Evolutionary conservation across 495 filamentous ascomycete genomes (phyloP).

Genomic region (Pyrenula aspistea): DNA sequence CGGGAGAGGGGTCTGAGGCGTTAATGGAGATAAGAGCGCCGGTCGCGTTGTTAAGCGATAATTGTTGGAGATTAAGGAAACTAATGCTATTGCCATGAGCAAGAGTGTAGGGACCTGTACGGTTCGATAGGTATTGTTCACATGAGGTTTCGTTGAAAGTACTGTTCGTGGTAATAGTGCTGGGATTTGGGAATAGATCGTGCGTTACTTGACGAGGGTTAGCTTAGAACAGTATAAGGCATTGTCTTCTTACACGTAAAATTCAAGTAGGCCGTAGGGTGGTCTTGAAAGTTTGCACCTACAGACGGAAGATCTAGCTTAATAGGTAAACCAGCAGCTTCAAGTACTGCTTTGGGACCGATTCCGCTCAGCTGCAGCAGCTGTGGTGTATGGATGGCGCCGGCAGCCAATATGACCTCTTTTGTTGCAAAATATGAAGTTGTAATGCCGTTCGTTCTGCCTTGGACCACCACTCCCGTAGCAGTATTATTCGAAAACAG

Average conservation of each 20-base stretch:
- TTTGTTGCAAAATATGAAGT: conserved; percentile 23
- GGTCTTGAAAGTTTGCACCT: conserved; percentile 48
- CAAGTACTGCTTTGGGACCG: conserved; percentile 30
- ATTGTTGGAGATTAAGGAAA: neutral
- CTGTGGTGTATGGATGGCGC: conserved; percentile 44
- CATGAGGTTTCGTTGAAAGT: neutral
- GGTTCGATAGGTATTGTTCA: neutral
- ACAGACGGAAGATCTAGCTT: conserved; percentile 39
- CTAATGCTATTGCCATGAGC: neutral
- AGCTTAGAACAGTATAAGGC: neutral
- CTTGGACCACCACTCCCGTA: conserved; percentile 18
- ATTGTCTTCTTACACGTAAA: neutral
- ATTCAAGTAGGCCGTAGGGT: conserved; percentile 10
- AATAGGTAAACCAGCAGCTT: conserved; percentile 25
- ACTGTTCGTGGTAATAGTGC: neutral
- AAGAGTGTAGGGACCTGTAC: neutral
- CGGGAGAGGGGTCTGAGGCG: neutral
- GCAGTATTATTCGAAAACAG: conserved; percentile 11
- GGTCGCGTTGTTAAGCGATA: neutral
- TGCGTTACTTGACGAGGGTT: neutral
- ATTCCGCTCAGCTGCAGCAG: conserved; percentile 43
- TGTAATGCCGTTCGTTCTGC: conserved; percentile 3
- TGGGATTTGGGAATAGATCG: neutral
- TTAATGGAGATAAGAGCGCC: neutral
- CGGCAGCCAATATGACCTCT: conserved; percentile 50